phyloP scores from a whole-genome alignment of 148 eudicot species.

The Persicaria tinctoria region DNA sequence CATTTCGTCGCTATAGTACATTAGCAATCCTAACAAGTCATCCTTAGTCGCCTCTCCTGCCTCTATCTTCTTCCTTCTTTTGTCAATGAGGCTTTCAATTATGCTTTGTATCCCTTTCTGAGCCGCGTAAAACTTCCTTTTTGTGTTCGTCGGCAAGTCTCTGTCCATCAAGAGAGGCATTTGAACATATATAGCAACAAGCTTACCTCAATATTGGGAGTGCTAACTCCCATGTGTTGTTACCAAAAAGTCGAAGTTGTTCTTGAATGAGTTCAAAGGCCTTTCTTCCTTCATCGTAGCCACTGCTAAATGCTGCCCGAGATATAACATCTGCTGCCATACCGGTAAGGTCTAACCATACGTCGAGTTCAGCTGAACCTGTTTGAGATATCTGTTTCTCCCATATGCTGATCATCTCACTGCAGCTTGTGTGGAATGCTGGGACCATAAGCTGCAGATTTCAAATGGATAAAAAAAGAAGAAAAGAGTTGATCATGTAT shows the following conservation, averaged over 20 bases:
- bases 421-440: conserved; percentile 20
- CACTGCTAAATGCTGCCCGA: conserved; percentile 21
- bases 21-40: conserved; percentile 21
- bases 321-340: conserved; percentile 19
- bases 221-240: neutral
- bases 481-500: too few species aligned
- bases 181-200: conserved; percentile 1
- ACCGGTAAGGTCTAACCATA: conserved; percentile 27
- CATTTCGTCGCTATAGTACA: neutral
- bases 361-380: conserved; percentile 27
- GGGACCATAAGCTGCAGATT: conserved; percentile 25
- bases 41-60: neutral
- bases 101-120: conserved; percentile 15
- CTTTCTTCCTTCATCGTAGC: conserved; percentile 26
- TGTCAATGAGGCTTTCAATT: too few species aligned
- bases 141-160: conserved; percentile 16
- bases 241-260: neutral
- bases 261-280: conserved; percentile 23
- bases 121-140: conserved; percentile 7
- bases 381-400: conserved; percentile 10
- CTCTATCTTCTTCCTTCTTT: neutral
- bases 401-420: conserved; percentile 31
- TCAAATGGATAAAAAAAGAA: too few species aligned
- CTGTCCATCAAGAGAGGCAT: neutral
- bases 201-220: neutral